Evolutionary conservation across 371 early-diverging fungal species (phyloP).

Genomic region (Lichtheimia hyalospora): DNA sequence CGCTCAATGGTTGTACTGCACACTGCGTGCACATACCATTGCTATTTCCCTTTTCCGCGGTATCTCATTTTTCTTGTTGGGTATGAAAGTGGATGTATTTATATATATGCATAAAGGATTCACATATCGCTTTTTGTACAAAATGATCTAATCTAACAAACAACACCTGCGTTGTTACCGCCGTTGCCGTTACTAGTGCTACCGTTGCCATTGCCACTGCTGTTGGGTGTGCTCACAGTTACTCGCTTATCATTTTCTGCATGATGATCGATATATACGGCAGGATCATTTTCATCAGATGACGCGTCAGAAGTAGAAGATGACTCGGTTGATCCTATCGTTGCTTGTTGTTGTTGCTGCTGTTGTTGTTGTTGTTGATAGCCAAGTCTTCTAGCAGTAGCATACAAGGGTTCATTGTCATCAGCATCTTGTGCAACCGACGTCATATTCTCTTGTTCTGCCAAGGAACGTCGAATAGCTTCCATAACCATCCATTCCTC

Average conservation of each 20-base stretch:
- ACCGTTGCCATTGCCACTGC: background rate
- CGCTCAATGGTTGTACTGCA: too few species aligned
- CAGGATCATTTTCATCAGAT: background rate
- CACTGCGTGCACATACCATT: too few species aligned
- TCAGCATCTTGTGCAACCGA: slow-evolving; percentile 5
- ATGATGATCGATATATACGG: too few species aligned
- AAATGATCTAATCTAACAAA: too few species aligned
- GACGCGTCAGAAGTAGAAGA: background rate
- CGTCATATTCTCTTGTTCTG: slow-evolving; percentile 57
- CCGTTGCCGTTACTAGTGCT: background rate
- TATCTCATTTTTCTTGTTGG: too few species aligned
- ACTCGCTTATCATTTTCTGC: too few species aligned
- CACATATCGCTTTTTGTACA: too few species aligned
- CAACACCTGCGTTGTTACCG: too few species aligned
- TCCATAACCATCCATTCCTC: slow-evolving; percentile 93
- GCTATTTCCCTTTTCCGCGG: too few species aligned
- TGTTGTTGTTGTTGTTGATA: slow-evolving; percentile 9
- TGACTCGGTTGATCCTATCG: background rate
- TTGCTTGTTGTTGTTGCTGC: slow-evolving; percentile 3
- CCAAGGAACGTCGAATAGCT: slow-evolving; percentile 78
- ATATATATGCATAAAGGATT: too few species aligned
- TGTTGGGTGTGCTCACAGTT: background rate
- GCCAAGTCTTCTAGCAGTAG: slow-evolving; percentile 3
- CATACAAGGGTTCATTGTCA: slow-evolving; percentile 6
- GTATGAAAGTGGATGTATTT: too few species aligned